Evolutionary conservation across 768 basidiomycete genomes (phyloP), one percentile per base, ranked within the genome.

Genomic region (Auriscalpium microsporum): DNA sequence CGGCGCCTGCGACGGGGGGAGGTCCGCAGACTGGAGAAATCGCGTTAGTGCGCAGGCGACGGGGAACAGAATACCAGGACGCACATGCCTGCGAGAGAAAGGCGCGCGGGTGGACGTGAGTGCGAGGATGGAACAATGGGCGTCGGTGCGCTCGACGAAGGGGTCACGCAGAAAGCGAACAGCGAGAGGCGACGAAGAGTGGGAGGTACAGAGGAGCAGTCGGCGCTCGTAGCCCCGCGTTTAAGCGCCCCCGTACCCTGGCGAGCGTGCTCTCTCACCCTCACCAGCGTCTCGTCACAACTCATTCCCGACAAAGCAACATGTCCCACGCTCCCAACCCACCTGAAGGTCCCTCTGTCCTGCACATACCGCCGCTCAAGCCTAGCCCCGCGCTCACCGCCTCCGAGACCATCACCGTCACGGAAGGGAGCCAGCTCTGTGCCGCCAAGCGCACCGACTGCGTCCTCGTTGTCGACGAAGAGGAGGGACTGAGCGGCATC

Each of bases 371-470:
- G 9, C 94, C 95, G 0, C 80, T 99, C 58, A 91, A 90, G 69
- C 96, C 96, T 1, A 88, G 86, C 60, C 93, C 95, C 8, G 96
- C 96, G 1, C 76, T 99, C 60, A 99, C 96, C 23, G 95, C 98
- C 10, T 95, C 96, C 0, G 91, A 95, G 66, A 88, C 79, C 63
- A 97, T 98, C 69, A 91, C 87, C 55, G 95, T 99, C 47, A 82
- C 95, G 4, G 96, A 99, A 69, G 96, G 96, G 9, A 93, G 90
- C 69, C 96, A 99, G 72, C 77, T 99, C 10, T 99, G 96, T 68
- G 96, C 96, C 0, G 96, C 96, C 21, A 98, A 98, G 73, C 75
- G 96, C 61, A 98, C 95, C 1, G 96, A 99, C 67, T 99, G 96
- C 67, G 96, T 99, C 17, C 81, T 99, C 45, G 96, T 99, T 55